These are phyloP conservation scores for Pugionium cornutum DNA, from an alignment of 345 rosid genomes.

Conservation along the genomic window DNA sequence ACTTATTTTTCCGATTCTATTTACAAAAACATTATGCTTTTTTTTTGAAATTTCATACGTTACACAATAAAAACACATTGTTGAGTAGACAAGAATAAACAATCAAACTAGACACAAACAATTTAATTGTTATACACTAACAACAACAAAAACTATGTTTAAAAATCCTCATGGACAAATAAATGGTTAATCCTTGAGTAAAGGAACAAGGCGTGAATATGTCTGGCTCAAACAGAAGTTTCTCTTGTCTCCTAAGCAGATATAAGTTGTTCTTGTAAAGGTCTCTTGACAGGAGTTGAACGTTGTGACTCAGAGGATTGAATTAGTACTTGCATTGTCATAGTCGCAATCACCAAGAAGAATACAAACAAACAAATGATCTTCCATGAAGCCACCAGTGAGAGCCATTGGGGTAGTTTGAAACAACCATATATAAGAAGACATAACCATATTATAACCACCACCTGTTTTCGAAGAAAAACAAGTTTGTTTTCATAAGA, in stretches of 20 bases:
- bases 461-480: constrained; percentile 45
- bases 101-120: no score
- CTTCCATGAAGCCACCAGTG: constrained; percentile 55
- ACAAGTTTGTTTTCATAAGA: not conserved
- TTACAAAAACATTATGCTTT: no score
- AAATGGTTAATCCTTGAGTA: not conserved
- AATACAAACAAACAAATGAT: constrained; percentile 37
- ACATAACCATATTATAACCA: constrained; percentile 51
- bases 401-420: constrained; percentile 44
- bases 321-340: constrained; percentile 60
- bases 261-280: constrained; percentile 39
- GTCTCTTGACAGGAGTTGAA: constrained; percentile 47
- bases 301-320: constrained; percentile 61
- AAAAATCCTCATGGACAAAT: no score
- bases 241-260: constrained; percentile 25
- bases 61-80: no score
- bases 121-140: no score
- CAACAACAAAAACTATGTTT: no score
- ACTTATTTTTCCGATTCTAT: no score
- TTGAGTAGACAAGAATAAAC: no score
- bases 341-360: constrained; percentile 47
- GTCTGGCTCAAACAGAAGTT: not conserved
- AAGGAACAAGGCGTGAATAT: not conserved
- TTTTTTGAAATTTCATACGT: no score
- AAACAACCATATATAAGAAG: constrained; percentile 45